Evolutionary conservation across 2,329 filamentous ascomycete genomes (phyloP).

Genomic region (Stenocarpella maydis): DNA sequence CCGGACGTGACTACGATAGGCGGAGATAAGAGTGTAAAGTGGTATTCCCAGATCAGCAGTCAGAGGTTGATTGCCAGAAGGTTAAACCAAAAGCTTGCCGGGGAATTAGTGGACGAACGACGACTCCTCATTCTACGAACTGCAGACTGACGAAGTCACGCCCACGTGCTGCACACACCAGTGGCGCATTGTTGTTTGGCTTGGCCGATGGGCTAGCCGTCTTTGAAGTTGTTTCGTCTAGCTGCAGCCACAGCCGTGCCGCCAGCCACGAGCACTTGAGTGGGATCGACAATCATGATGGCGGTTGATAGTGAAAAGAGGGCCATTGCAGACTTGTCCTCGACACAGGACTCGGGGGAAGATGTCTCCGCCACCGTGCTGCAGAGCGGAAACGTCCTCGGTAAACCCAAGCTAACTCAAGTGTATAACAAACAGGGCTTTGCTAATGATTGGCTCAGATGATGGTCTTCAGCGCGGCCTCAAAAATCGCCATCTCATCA

Average conservation of each 20-base stretch:
- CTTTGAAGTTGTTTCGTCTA: neutral
- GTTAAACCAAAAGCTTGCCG: neutral
- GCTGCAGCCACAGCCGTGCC: neutral
- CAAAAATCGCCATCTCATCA: slow-evolving; percentile 31
- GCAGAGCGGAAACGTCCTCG: slow-evolving; percentile 28
- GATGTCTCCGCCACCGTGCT: neutral
- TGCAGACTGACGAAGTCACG: neutral
- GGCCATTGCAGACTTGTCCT: neutral
- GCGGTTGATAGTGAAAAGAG: slow-evolving; percentile 9
- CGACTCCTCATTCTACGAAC: neutral
- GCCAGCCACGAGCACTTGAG: neutral
- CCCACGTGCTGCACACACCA: neutral
- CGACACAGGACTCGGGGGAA: neutral
- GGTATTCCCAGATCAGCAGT: neutral
- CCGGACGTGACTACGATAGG: neutral
- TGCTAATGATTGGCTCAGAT: slow-evolving; percentile 3
- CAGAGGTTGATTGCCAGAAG: slow-evolving; percentile 3
- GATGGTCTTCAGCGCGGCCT: slow-evolving; percentile 33
- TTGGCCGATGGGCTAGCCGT: neutral
- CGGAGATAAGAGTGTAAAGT: slow-evolving; percentile 10
- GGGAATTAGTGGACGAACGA: slow-evolving; percentile 7
- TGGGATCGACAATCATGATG: neutral
- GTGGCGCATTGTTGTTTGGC: neutral
- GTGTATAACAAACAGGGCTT: too few species aligned
- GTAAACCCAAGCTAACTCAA: neutral